Percentiles rank a stretch among this genome's conserved stretches.
These are phyloP conservation scores for Leccinum rimulosum DNA, from an alignment of 768 basidiomycete species.

Conservation along the genomic window DNA sequence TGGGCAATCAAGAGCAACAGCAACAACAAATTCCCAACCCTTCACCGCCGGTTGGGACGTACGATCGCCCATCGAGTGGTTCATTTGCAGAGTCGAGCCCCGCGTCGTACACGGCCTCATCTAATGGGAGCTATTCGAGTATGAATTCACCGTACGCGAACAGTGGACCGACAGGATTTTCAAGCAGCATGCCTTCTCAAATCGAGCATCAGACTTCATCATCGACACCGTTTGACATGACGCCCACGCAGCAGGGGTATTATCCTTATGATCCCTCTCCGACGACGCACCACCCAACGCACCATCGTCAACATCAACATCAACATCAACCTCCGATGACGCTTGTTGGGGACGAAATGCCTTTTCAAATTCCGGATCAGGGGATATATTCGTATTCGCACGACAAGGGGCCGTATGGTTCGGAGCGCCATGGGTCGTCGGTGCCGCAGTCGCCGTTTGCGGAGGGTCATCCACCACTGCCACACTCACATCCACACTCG, in stretches of 20 bases:
- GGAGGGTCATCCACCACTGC: neutral
- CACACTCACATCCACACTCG: neutral
- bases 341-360: constrained; percentile 18
- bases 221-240: constrained; percentile 21
- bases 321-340: constrained; percentile 15
- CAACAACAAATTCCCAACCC: constrained; percentile 13
- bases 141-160: constrained; percentile 27
- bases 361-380: constrained; percentile 18
- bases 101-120: constrained; percentile 21
- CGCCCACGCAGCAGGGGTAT: constrained; percentile 18
- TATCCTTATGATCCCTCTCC: constrained; percentile 22
- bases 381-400: constrained; percentile 18
- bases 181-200: constrained; percentile 12
- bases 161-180: constrained; percentile 13
- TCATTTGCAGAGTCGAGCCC: constrained; percentile 23
- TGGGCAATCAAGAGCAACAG: constrained; percentile 7
- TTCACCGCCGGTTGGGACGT: constrained; percentile 3
- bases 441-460: constrained; percentile 21
- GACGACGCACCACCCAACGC: neutral
- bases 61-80: constrained; percentile 24
- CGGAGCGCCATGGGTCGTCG: constrained; percentile 21
- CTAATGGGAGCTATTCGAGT: constrained; percentile 23
- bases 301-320: neutral
- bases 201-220: constrained; percentile 15
- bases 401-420: constrained; percentile 25